Evolutionary conservation across 2,329 filamentous ascomycete genomes (phyloP), one percentile per base, ranked within the genome.

Genomic region (Drechslerella stenobrocha): DNA sequence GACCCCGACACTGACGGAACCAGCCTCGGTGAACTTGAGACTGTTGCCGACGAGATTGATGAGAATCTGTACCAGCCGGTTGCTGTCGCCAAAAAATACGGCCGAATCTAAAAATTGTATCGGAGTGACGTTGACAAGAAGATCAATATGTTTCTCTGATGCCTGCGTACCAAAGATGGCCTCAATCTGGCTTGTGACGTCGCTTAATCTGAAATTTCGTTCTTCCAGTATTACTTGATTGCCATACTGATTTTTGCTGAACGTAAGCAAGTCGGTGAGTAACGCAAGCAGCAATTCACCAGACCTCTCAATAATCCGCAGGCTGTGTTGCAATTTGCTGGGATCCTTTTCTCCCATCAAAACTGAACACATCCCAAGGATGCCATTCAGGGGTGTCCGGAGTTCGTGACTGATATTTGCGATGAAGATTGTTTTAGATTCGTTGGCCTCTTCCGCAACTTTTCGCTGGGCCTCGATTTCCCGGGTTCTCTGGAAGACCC

Each of bases 351-450:
- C 90, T 70, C 90, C 88, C 89, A 96, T 93, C 76, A 89, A 93
- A 0, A 96, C 87, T 0, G 90, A 88, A 72, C 87, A 91, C 87
- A 96, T 93, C 64, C 93, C 93, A 73, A 98, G 81, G 48, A 97
- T 96, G 9, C 92, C 93, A 74, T 97, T 97, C 60, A 97, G 81
- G 0, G 93, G 93, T 0, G 93, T 98, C 75, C 96, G 95, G 32
- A 98, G 81, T 76, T 97, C 85, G 71, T 87, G 85, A 1, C 84
- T 87, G 51, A 97, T 96, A 73, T 97, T 97, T 15, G 93, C 93
- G 70, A 98, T 95, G 78, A 97, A 97, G 6, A 97, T 80, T 0
- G 93, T 97, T 78, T 98, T 98, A 80, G 89, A 95, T 77, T 96
- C 89, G 73, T 96, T 96, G 2, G 91, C 91, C n/a, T 89, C 88